phyloP scores from a whole-genome alignment of 495 filamentous ascomycete species.

The Penicillium macrosclerotiorum region DNA sequence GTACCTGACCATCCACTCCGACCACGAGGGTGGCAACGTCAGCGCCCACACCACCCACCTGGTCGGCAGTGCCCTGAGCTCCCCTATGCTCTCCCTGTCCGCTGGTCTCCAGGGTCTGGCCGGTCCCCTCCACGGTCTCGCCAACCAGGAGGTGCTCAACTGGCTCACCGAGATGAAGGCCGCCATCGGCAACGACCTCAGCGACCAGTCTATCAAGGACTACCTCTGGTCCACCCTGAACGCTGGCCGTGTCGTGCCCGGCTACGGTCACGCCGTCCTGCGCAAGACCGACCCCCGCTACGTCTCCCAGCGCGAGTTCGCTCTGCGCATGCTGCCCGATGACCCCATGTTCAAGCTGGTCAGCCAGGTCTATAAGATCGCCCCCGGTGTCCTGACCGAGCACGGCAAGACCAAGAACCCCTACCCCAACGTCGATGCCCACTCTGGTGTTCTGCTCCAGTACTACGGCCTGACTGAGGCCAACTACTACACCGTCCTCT shows the following conservation, averaged over 20 bases:
- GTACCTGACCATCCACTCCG: conserved; percentile 98
- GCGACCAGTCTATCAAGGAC: conserved; percentile 91
- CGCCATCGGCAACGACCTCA: conserved; percentile 85
- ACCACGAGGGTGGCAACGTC: conserved; percentile 99
- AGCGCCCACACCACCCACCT: conserved; percentile 97
- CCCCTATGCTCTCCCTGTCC: conserved; percentile 91
- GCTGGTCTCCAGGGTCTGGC: conserved; percentile 97
- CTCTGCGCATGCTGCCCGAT: conserved; percentile 84
- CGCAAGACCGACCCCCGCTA: conserved; percentile 99
- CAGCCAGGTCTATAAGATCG: conserved; percentile 99
- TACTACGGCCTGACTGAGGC: conserved; percentile 98
- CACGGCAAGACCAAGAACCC: conserved; percentile 99
- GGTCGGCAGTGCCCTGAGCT: conserved; percentile 95
- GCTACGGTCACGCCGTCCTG: conserved; percentile 97
- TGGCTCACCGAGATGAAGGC: conserved; percentile 99
- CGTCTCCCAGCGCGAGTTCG: conserved; percentile 94
- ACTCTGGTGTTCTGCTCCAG: conserved; percentile 98
- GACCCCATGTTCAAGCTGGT: conserved; percentile 99
- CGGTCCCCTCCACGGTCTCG: conserved; percentile 96
- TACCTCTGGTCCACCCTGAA: conserved; percentile 99
- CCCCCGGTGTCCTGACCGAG: conserved; percentile 93
- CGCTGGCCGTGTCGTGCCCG: conserved; percentile 89
- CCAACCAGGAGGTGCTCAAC: conserved; percentile 98
- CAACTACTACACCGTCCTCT: conserved; percentile 99
- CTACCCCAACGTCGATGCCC: conserved; percentile 72